Evolutionary conservation across 139 green algal species (phyloP).

Genomic region (Chlorella sp.): DNA sequence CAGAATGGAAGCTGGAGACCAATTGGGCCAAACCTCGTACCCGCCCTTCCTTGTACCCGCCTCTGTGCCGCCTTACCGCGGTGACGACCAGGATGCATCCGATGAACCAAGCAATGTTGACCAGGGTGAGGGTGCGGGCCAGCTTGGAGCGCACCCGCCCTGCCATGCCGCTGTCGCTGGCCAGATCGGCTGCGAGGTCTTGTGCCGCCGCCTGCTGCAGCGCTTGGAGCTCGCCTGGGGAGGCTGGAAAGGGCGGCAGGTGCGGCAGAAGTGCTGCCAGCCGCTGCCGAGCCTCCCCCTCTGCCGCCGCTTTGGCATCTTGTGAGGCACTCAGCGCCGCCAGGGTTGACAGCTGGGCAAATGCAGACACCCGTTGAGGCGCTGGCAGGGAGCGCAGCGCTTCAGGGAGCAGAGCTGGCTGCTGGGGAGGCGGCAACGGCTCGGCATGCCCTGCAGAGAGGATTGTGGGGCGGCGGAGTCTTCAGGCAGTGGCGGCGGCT

Average conservation of each 20-base stretch:
- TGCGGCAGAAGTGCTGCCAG: neutral
- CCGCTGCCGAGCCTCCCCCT: neutral
- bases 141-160: neutral
- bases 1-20: too few species aligned
- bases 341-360: neutral
- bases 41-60: too few species aligned
- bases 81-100: neutral
- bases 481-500: too few species aligned
- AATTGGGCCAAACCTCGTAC: too few species aligned
- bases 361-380: too few species aligned
- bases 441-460: too few species aligned
- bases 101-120: slow-evolving; percentile 18
- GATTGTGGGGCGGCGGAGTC: too few species aligned
- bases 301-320: neutral
- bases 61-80: too few species aligned
- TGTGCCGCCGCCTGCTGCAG: neutral
- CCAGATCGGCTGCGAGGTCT: neutral
- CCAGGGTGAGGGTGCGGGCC: neutral
- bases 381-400: too few species aligned
- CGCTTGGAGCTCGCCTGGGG: neutral
- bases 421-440: too few species aligned
- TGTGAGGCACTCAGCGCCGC: neutral
- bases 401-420: too few species aligned
- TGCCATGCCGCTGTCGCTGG: too few species aligned
- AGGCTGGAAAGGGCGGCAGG: neutral